Evolutionary conservation across 345 rosid species (phyloP), one percentile per base, ranked within the genome.

Genomic region (Arabis hirsuta): DNA sequence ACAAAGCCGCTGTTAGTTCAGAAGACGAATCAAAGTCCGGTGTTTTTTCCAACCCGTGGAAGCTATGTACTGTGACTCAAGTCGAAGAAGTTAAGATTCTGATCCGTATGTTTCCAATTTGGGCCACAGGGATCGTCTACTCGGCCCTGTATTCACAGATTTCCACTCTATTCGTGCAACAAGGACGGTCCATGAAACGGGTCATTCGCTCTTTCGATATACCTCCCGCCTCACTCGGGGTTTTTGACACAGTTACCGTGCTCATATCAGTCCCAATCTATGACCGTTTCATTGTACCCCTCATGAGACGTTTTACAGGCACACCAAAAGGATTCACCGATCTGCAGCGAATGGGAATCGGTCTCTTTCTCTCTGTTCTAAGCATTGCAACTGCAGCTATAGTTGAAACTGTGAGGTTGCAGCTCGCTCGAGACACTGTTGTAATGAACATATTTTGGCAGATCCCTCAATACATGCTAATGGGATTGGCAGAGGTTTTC

Each of bases 71-170:
- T 0, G 87, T 89, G 9, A 92, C 98, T 12, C 96, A 92, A 60
- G 94, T 92, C 32, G 98, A 92, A 80, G 96, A 92, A 76, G 67
- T 92, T 39, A 92, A 92, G 80, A 92, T 89, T 58, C 73, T 92
- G 81, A 76, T 88, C 52, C 89, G 94, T 56, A 86, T 89, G 96
- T 88, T 89, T 65, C 98, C 98, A 5, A 85, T 92, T n/a, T 92
- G 98, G 98, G 87, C 88, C 55, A 81, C 89, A 1, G 96, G 90
- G 51, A 89, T 89, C 29, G 62, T 86, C 46, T 92, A 85, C 72
- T 75, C 89, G 1, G 90, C 89, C 0, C 82, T 87, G 6, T 77
- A 86, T 53, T 84, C 89, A 12, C 96, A 92, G 76, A 88, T 84
- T 79, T 88, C 94, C 3, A 86, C 96, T 14, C 73, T 90, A 81